Evolutionary conservation across 2,329 filamentous ascomycete genomes (phyloP).

Genomic region (Phyllosticta paracitricarpa): DNA sequence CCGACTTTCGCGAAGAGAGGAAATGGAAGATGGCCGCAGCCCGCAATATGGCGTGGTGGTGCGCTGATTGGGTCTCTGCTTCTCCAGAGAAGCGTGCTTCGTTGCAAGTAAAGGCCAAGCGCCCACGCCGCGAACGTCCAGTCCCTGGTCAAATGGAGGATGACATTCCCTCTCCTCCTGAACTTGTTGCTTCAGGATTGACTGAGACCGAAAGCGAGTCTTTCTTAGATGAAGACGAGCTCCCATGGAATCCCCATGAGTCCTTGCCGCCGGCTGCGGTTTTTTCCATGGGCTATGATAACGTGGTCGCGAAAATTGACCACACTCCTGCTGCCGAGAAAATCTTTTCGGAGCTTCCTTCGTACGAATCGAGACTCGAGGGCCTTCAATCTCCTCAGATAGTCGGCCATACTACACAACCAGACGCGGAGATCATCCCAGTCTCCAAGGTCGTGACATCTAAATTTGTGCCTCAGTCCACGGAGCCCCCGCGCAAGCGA

Average conservation of each 20-base stretch:
- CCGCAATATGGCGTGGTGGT: conserved; percentile 69
- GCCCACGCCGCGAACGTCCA: conserved; percentile 9
- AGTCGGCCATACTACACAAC: conserved; percentile 18
- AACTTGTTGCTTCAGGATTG: conserved; percentile 26
- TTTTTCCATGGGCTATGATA: conserved; percentile 71
- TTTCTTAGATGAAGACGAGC: conserved; percentile 26
- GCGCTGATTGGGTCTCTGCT: conserved; percentile 69
- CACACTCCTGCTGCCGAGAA: conserved; percentile 66
- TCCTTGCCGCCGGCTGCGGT: conserved; percentile 60
- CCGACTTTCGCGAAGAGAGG: conserved; percentile 85
- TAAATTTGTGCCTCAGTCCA: conserved; percentile 59
- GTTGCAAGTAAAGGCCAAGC: conserved; percentile 56
- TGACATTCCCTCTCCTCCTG: conserved; percentile 28
- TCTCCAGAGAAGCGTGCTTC: conserved; percentile 51
- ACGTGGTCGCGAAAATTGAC: conserved; percentile 69
- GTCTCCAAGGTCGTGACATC: conserved; percentile 81
- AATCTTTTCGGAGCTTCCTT: conserved; percentile 68
- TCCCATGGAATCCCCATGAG: conserved; percentile 31
- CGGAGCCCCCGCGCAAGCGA: conserved; percentile 60
- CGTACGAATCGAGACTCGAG: conserved; percentile 46
- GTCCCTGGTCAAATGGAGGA: conserved; percentile 25
- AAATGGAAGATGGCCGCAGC: conserved; percentile 87
- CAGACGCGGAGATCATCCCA: conserved; percentile 40
- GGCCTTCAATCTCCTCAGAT: conserved; percentile 32
- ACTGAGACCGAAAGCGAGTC: conserved; percentile 31